phyloP scores from a whole-genome alignment of 768 basidiomycete genomes.

The Asterophora parasitica region DNA sequence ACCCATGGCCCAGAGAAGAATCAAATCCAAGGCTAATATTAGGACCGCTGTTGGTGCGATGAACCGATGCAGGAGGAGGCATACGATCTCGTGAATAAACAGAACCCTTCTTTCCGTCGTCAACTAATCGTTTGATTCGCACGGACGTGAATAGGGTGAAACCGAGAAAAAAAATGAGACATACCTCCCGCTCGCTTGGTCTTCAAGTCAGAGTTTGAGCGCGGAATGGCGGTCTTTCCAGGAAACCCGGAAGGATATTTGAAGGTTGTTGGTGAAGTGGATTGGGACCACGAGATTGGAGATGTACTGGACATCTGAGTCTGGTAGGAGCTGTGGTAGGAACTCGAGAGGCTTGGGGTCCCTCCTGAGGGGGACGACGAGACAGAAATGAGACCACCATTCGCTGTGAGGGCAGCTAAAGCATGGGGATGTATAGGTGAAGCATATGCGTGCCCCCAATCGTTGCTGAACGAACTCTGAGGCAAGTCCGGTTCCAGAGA shows the following conservation, averaged over 20 bases:
- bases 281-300: slow-evolving; percentile 27
- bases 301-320: slow-evolving; percentile 16
- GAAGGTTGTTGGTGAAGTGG: slow-evolving; percentile 18
- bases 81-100: slow-evolving; percentile 5
- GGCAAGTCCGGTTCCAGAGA: slow-evolving; percentile 10
- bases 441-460: slow-evolving; percentile 60
- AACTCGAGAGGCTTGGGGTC: slow-evolving; percentile 36
- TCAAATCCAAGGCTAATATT: slow-evolving; percentile 7
- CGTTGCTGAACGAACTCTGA: slow-evolving; percentile 23
- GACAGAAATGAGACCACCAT: slow-evolving; percentile 46
- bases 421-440: slow-evolving; percentile 54
- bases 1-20: slow-evolving; percentile 5
- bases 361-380: slow-evolving; percentile 23
- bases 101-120: slow-evolving; percentile 6
- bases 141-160: slow-evolving; percentile 1
- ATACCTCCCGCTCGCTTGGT: slow-evolving; percentile 17
- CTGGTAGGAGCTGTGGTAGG: slow-evolving; percentile 22
- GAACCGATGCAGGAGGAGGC: slow-evolving; percentile 7
- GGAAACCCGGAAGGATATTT: slow-evolving; percentile 18
- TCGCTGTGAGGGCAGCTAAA: slow-evolving; percentile 58
- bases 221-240: slow-evolving; percentile 24
- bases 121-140: slow-evolving; percentile 5
- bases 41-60: slow-evolving; percentile 12
- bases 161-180: slow-evolving; percentile 13
- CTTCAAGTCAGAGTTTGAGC: slow-evolving; percentile 26